phyloP scores from a whole-genome alignment of 1,284 basidiomycete genomes.

The Sanghuangporus weigelae region DNA sequence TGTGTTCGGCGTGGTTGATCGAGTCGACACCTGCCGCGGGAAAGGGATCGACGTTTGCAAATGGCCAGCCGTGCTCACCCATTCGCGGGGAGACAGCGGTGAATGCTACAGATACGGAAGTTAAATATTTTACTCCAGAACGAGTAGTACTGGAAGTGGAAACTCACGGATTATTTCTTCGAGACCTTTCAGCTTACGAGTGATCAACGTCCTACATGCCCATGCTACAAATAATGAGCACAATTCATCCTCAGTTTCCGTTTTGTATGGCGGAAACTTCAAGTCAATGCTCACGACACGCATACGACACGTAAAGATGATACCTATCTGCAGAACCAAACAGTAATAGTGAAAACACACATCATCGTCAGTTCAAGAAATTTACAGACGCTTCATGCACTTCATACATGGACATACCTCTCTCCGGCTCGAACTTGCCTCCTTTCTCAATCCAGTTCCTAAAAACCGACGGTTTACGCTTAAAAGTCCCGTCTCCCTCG shows the following conservation, averaged over 20 bases:
- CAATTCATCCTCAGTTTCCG: neutral
- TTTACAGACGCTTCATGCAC: too few species aligned
- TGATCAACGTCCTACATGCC: constrained; percentile 90
- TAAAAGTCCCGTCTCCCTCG: constrained; percentile 76
- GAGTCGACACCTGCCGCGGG: constrained; percentile 71
- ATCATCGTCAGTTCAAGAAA: neutral
- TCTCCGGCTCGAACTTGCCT: constrained; percentile 77
- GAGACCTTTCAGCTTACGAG: constrained; percentile 87
- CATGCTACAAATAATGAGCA: constrained; percentile 52
- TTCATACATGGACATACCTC: constrained; percentile 40
- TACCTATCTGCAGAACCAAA: constrained; percentile 60
- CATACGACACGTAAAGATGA: constrained; percentile 81
- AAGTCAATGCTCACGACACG: constrained; percentile 57
- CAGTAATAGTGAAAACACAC: neutral
- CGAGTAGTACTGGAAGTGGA: neutral
- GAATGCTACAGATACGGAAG: constrained; percentile 44
- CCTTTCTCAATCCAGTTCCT: constrained; percentile 69
- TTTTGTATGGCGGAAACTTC: neutral
- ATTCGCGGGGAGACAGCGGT: constrained; percentile 84
- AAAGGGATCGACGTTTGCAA: constrained; percentile 66
- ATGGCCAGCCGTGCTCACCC: constrained; percentile 85
- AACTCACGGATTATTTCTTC: constrained; percentile 75
- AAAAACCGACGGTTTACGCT: constrained; percentile 70
- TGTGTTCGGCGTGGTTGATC: constrained; percentile 57
- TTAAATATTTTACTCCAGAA: neutral